Conservation (phyloP, 495 filamentous ascomycete genomes). For the Aspergillus cristatus region DNA sequence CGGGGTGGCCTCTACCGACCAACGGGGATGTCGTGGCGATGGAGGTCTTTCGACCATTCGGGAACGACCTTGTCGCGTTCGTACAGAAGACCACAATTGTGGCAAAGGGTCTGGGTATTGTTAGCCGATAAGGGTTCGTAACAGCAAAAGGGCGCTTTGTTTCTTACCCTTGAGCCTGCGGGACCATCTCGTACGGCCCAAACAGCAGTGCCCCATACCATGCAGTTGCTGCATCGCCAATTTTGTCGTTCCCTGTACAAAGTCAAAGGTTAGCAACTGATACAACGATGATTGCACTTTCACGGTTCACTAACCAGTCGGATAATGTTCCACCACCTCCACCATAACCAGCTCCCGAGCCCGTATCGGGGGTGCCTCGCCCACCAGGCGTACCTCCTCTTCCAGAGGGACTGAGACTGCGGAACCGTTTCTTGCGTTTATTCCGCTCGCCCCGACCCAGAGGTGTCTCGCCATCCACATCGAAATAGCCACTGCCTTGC, state of each 20-base stretch:
- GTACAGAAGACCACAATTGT: constrained; percentile 84
- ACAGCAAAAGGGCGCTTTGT: neutral
- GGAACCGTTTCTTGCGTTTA: constrained; percentile 88
- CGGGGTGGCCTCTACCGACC: constrained; percentile 16
- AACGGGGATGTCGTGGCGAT: constrained; percentile 46
- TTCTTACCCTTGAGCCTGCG: constrained; percentile 67
- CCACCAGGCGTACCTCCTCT: constrained; percentile 60
- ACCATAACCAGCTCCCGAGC: constrained; percentile 51
- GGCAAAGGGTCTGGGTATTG: constrained; percentile 66
- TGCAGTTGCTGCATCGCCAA: constrained; percentile 90
- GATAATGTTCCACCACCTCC: constrained; percentile 62
- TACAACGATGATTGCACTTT: no score
- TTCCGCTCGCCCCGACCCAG: constrained; percentile 82
- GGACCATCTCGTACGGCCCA: constrained; percentile 96
- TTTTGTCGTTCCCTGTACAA: constrained; percentile 57
- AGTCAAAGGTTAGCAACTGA: constrained; percentile 11
- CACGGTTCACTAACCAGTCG: constrained; percentile 48
- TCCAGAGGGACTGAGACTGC: constrained; percentile 71
- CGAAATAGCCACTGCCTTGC: constrained; percentile 48
- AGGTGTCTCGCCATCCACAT: constrained; percentile 52
- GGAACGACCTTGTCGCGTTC: constrained; percentile 81
- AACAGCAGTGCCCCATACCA: constrained; percentile 76
- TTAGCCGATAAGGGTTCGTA: constrained; percentile 5
- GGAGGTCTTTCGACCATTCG: constrained; percentile 73
- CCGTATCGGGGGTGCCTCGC: constrained; percentile 66